A percentile compares a stretch with the other conserved stretches of the same genome.
Conservation (phyloP, 805 yeast species). For the Metschnikowia vanudenii region DNA sequence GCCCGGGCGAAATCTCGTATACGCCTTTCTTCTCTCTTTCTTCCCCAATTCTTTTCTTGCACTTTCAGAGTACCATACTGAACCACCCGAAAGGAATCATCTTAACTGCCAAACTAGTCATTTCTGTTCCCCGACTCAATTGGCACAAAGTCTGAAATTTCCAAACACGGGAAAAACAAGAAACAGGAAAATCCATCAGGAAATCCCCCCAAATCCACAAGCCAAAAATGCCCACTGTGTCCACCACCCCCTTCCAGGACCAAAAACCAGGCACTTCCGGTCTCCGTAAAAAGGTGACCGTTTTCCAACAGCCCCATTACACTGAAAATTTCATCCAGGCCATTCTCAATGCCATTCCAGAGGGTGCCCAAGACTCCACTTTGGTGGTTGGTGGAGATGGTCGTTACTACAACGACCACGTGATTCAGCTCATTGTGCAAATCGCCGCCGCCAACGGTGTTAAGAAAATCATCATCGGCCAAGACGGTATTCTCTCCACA, state of each 20-base stretch:
- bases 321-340: constrained; percentile 94
- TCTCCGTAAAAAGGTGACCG: constrained; percentile 83
- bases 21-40: background rate
- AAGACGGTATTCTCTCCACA: constrained; percentile 84
- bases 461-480: constrained; percentile 79
- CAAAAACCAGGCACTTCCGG: constrained; percentile 99
- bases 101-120: no score
- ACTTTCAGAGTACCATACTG: no score
- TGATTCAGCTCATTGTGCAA: constrained; percentile 75
- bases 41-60: background rate
- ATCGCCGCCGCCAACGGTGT: constrained; percentile 94
- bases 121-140: no score
- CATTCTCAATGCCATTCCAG: constrained; percentile 82
- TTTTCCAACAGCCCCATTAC: constrained; percentile 76
- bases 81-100: no score
- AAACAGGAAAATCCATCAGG: no score
- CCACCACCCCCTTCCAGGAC: constrained; percentile 77
- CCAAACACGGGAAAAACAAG: no score
- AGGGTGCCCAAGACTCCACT: constrained; percentile 71
- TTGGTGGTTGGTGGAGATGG: constrained; percentile 98
- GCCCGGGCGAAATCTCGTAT: no score
- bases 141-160: no score
- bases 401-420: constrained; percentile 80
- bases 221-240: constrained; percentile 29
- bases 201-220: no score